phyloP scores from a whole-genome alignment of 768 basidiomycete species.

The Mycena vitilis region DNA sequence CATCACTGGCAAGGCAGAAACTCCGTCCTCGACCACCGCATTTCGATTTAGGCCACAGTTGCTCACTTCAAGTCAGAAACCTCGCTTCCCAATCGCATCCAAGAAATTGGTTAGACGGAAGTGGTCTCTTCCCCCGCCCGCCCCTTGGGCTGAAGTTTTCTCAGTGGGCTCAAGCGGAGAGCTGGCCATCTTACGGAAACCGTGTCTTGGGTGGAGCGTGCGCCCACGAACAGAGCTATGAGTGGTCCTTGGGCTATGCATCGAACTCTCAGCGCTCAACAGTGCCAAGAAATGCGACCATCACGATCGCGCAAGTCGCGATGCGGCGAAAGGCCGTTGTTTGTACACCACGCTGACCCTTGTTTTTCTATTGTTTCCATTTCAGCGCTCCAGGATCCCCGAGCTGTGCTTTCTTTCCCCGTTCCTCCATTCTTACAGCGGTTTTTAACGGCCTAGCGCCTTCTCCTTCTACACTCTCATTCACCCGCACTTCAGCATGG shows the following conservation, averaged over 20 bases:
- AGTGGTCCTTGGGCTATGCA: slow-evolving; percentile 1
- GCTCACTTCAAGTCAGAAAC: no score
- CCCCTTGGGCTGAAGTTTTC: no score
- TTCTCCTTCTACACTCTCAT: slow-evolving; percentile 12
- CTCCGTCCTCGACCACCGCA: background rate
- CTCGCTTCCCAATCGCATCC: no score
- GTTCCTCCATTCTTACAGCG: slow-evolving; percentile 1
- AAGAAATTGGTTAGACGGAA: no score
- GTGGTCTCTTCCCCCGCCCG: no score
- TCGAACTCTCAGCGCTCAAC: background rate
- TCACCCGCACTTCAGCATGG: slow-evolving; percentile 44
- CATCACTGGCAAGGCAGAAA: background rate
- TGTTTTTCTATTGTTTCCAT: slow-evolving; percentile 3
- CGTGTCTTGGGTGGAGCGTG: background rate
- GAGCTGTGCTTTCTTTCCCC: slow-evolving; percentile 27
- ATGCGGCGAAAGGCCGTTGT: background rate
- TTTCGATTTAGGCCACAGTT: no score
- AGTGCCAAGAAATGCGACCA: slow-evolving; percentile 1
- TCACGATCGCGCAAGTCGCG: slow-evolving; percentile 12
- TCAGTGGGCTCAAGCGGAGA: no score
- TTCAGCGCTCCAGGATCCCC: slow-evolving; percentile 22
- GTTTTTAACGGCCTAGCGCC: slow-evolving; percentile 30
- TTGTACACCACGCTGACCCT: no score
- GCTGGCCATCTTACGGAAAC: background rate
- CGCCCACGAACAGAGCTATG: background rate